Evolutionary conservation across 129 eudicot species (phyloP).

Genomic region (Arctium minus): DNA sequence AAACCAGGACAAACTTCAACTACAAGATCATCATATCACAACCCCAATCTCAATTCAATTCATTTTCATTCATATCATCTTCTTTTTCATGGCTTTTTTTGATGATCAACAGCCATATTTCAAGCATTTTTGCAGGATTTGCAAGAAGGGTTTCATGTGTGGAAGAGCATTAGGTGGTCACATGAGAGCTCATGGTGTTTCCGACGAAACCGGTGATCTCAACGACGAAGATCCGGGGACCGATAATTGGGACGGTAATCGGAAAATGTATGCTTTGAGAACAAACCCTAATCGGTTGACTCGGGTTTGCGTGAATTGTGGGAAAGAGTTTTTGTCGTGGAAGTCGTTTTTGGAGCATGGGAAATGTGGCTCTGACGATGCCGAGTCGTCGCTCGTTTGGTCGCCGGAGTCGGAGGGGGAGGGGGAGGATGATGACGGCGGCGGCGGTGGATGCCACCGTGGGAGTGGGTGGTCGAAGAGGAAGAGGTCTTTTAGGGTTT

Average conservation of each 20-base stretch:
- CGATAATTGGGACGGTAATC: conserved; percentile 40
- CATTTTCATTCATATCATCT: not conserved
- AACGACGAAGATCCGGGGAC: conserved; percentile 53
- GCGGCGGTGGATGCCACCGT: not conserved
- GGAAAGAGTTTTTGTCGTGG: conserved; percentile 67
- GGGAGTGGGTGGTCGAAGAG: conserved; percentile 49
- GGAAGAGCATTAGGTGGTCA: conserved; percentile 80
- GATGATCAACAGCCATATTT: conserved; percentile 48
- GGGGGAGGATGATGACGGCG: conserved; percentile 16
- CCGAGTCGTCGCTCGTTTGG: conserved; percentile 46
- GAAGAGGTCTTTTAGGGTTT: conserved; percentile 57
- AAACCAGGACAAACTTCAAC: conserved; percentile 61
- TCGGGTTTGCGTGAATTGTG: conserved; percentile 57
- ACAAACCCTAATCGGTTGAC: conserved; percentile 60
- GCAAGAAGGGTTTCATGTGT: conserved; percentile 84
- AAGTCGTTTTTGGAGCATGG: conserved; percentile 75
- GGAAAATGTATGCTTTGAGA: conserved; percentile 53
- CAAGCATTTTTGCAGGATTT: conserved; percentile 66
- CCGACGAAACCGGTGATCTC: conserved; percentile 42
- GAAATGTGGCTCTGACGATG: conserved; percentile 54
- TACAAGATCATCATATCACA: conserved; percentile 29
- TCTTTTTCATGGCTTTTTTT: conserved; percentile 37
- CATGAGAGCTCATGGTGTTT: conserved; percentile 78
- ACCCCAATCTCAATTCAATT: not conserved
- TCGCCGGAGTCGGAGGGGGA: conserved; percentile 42